Percentiles rank a stretch among this genome's conserved stretches.
phyloP scores from a whole-genome alignment of 2,329 filamentous ascomycete species.

The Apiospora marii region DNA sequence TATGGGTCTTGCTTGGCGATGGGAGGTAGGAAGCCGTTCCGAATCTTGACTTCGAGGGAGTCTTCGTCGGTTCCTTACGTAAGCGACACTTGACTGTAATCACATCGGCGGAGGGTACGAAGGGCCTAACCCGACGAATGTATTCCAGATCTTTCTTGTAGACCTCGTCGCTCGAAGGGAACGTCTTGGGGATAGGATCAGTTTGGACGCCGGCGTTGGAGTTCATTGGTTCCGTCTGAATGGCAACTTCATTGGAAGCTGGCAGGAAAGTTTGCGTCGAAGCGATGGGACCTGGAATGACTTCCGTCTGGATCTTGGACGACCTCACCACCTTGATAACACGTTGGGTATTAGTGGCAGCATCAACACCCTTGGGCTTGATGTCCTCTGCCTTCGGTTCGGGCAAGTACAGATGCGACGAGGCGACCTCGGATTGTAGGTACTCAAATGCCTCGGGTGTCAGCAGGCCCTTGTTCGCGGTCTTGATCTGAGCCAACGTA shows the following conservation, averaged over 20 bases:
- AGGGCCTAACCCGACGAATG: background rate
- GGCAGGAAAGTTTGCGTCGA: background rate
- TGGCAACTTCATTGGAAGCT: background rate
- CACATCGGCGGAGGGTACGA: background rate
- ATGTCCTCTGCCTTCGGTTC: background rate
- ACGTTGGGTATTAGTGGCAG: background rate
- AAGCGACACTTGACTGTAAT: conserved; percentile 13
- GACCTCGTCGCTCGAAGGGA: background rate
- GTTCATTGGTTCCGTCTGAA: background rate
- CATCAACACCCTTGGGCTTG: background rate
- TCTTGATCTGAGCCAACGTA: conserved; percentile 11
- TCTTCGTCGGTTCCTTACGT: background rate
- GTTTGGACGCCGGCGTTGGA: conserved; percentile 2
- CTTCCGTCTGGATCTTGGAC: background rate
- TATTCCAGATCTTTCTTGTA: background rate
- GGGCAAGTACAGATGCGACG: background rate
- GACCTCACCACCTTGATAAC: background rate
- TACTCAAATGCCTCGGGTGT: background rate
- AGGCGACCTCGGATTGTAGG: background rate
- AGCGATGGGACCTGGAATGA: background rate
- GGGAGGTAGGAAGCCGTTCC: background rate
- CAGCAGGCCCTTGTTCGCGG: background rate
- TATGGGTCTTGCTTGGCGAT: background rate
- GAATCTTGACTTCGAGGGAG: background rate
- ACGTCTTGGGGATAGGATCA: background rate